phyloP scores from a whole-genome alignment of 2,329 filamentous ascomycete species.

The Thielaviopsis cerberus region DNA sequence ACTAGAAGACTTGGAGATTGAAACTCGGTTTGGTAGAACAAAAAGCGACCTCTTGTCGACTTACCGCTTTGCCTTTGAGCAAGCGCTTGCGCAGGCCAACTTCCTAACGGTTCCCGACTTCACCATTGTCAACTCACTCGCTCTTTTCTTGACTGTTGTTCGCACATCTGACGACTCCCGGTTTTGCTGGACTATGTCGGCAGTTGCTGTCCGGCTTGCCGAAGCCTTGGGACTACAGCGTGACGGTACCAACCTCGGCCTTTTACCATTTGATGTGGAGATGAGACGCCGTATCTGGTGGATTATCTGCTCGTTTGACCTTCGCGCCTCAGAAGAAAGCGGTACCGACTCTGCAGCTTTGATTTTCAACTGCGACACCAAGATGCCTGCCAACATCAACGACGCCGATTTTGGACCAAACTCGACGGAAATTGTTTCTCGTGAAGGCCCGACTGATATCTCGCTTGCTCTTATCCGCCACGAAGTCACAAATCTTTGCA shows the following conservation, averaged over 20 bases:
- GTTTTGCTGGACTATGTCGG: constrained; percentile 41
- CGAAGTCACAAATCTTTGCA: constrained; percentile 23
- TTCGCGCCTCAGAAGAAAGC: constrained; percentile 34
- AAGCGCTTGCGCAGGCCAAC: constrained; percentile 37
- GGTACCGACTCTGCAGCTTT: constrained; percentile 24
- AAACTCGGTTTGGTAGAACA: constrained; percentile 25
- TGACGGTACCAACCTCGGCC: constrained; percentile 30
- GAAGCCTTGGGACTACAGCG: constrained; percentile 43
- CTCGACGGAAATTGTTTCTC: constrained; percentile 29
- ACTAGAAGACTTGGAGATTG: constrained; percentile 40
- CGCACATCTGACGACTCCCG: constrained; percentile 29
- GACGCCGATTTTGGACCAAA: constrained; percentile 29
- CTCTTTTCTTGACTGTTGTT: constrained; percentile 34
- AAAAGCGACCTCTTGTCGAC: constrained; percentile 25
- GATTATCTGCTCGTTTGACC: constrained; percentile 38
- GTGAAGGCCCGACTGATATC: constrained; percentile 33
- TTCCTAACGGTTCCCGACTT: constrained; percentile 40
- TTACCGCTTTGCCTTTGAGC: constrained; percentile 36
- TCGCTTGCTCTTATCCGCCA: constrained; percentile 30
- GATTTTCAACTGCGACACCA: constrained; percentile 25
- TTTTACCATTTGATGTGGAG: constrained; percentile 40
- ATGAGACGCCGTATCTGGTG: constrained; percentile 44
- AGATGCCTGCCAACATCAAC: constrained; percentile 31
- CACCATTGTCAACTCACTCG: constrained; percentile 37
- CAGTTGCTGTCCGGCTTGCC: constrained; percentile 37